These are phyloP conservation scores for Immersiella caudata DNA, from an alignment of 495 filamentous ascomycete genomes.

Conservation along the genomic window DNA sequence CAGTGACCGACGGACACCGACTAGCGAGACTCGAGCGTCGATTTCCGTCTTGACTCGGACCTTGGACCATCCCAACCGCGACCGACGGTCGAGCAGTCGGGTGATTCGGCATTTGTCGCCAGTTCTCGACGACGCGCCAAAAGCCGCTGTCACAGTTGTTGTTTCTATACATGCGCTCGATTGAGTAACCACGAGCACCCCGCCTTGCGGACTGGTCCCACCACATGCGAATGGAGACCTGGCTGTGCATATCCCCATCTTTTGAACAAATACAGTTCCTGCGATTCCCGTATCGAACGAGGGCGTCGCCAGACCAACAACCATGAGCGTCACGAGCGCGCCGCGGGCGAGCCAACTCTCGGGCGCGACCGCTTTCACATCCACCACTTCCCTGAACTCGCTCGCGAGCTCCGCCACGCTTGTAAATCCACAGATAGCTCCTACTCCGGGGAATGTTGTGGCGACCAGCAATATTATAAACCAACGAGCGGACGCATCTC, in stretches of 20 bases:
- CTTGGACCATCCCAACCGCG: constrained; percentile 2
- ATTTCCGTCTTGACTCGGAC: constrained; percentile 17
- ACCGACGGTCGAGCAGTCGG: not conserved
- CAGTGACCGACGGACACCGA: constrained; percentile 11
- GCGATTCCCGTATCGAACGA: constrained; percentile 46
- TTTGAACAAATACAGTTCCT: constrained; percentile 56
- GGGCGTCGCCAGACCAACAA: constrained; percentile 38
- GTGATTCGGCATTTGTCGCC: not conserved
- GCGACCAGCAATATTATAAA: constrained; percentile 93
- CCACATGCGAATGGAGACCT: constrained; percentile 43
- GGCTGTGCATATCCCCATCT: constrained; percentile 53
- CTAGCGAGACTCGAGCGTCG: constrained; percentile 6
- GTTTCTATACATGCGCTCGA: constrained; percentile 8
- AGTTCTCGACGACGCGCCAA: not conserved
- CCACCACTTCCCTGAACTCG: constrained; percentile 52
- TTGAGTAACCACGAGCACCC: constrained; percentile 19
- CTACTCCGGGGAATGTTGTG: constrained; percentile 55
- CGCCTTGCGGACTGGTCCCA: constrained; percentile 25
- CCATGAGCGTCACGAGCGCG: constrained; percentile 47
- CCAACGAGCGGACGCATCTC: constrained; percentile 80
- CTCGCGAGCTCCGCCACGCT: constrained; percentile 47
- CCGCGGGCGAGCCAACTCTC: constrained; percentile 58
- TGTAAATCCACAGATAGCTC: constrained; percentile 38
- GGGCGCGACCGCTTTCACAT: constrained; percentile 52
- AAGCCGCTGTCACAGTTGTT: not conserved